Evolutionary conservation across 2,329 filamentous ascomycete species (phyloP).

Genomic region (Alternaria rosae): DNA sequence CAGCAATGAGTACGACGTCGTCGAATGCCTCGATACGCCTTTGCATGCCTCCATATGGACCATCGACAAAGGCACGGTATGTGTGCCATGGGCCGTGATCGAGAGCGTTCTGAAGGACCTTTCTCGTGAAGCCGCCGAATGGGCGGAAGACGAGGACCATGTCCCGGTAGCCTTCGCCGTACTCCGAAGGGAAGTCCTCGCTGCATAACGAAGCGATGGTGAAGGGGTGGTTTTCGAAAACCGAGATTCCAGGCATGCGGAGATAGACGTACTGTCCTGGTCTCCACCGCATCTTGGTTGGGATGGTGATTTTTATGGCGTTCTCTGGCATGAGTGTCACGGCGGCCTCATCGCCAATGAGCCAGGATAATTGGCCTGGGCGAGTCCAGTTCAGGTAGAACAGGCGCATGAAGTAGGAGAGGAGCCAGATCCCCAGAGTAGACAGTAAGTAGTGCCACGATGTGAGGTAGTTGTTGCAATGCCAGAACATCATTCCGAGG

Average conservation of each 20-base stretch:
- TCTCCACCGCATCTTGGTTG: constrained; percentile 90
- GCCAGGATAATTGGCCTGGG: constrained; percentile 78
- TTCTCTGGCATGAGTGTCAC: constrained; percentile 90
- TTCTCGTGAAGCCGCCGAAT: constrained; percentile 87
- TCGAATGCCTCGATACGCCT: constrained; percentile 90
- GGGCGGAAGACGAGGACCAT: constrained; percentile 92
- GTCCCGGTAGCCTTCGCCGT: constrained; percentile 86
- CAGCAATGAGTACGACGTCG: constrained; percentile 89
- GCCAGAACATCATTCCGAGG: constrained; percentile 90
- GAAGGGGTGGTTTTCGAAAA: constrained; percentile 94
- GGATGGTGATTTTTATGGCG: constrained; percentile 93
- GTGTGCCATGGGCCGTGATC: constrained; percentile 90
- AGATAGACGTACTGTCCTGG: constrained; percentile 96
- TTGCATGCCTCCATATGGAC: constrained; percentile 94
- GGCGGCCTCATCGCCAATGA: constrained; percentile 90
- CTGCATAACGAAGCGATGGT: constrained; percentile 93
- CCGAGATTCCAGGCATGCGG: constrained; percentile 88
- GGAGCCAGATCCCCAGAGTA: constrained; percentile 77
- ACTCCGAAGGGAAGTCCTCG: constrained; percentile 90
- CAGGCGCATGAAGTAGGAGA: constrained; percentile 76
- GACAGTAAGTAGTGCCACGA: constrained; percentile 91
- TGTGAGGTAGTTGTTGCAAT: constrained; percentile 88
- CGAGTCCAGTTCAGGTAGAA: constrained; percentile 91
- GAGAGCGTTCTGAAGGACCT: constrained; percentile 81
- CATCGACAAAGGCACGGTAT: constrained; percentile 90